Evolutionary conservation across 371 early-diverging fungal species (phyloP), one percentile per base, ranked within the genome.

Genomic region (Circinella minor): DNA sequence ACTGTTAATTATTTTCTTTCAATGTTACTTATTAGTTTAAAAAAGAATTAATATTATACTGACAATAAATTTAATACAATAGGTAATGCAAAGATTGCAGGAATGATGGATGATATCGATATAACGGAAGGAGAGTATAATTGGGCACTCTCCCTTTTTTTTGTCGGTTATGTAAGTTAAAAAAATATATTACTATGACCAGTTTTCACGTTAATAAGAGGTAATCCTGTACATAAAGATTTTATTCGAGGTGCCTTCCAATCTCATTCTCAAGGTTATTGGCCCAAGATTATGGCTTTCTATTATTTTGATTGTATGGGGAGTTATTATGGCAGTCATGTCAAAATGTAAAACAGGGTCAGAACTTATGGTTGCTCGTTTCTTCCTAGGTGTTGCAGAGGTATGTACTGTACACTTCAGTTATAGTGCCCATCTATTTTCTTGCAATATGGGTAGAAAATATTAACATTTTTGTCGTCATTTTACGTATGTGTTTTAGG

Each of bases 281-380:
- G 87, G 89, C 4, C 88, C 93, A 11, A 81, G 85, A 15, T 69
- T 73, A 34, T 92, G 93, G 95, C 87, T 96, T 55, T 87, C 93
- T 4, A 77, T 89, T 20, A 78, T 86, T 34, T 80, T 82, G 80
- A 71, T 86, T 59, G 65, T 77, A 61, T 77, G 86, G 87, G 86
- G 84, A 3, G 37, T 27, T 4, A 61, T 75, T 59, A 81, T 82
- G 79, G 79, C 82, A 15, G 72, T 73, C 17, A 83, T 87, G 87
- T 82, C 85, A 15, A 79, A 81, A 1, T 65, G 71, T 43, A 54
- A 34, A 3, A 82, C 82, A 43, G 68, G 81, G n/a, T 70, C 80
- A 7, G 85, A 87, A 11, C 74, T 91, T 55, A 71, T 88, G 46
- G 83, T 82, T 1, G 66, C 84, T 36, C 85, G 93, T 13, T 91